Conservation (phyloP, 2,329 filamentous ascomycete genomes). For the Curvularia verruculosa region DNA sequence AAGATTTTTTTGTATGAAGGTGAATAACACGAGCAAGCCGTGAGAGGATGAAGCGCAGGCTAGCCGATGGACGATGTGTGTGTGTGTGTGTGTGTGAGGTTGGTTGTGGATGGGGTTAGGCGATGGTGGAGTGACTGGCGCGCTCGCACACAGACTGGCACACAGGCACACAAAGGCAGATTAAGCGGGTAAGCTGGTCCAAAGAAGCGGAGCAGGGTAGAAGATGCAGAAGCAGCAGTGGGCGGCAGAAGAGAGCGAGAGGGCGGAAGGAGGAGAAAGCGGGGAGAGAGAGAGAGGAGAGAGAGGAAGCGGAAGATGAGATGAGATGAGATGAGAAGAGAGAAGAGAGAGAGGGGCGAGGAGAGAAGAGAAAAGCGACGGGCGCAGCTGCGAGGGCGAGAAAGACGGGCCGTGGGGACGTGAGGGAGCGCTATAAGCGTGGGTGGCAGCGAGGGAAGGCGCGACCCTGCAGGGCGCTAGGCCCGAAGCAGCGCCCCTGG, state of each 20-base stretch:
- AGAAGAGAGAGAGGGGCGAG: constrained; percentile 56
- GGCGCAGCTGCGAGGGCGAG: constrained; percentile 53
- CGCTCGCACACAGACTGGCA: constrained; percentile 41
- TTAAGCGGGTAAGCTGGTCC: constrained; percentile 43
- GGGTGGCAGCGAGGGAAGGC: constrained; percentile 25
- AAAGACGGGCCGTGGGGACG: constrained; percentile 56
- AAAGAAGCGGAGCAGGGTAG: constrained; percentile 40
- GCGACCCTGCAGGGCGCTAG: constrained; percentile 21
- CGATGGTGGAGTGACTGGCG: constrained; percentile 43
- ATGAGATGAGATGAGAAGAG: constrained; percentile 12
- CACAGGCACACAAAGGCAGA: constrained; percentile 25
- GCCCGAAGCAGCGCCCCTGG: constrained; percentile 10
- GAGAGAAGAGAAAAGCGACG: constrained; percentile 32
- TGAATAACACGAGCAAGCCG: constrained; percentile 37
- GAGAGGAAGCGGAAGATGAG: constrained; percentile 56
- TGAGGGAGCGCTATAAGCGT: constrained; percentile 26
- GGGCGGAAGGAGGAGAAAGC: constrained; percentile 7
- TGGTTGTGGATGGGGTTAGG: constrained; percentile 24
- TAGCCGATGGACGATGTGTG: constrained; percentile 26
- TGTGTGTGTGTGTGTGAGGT: constrained; percentile 37
- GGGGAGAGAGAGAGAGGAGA: constrained; percentile 45
- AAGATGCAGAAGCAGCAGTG: constrained; percentile 46
- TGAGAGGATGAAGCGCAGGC: constrained; percentile 31
- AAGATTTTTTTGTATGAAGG: constrained; percentile 10
- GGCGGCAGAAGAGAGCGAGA: constrained; percentile 33